Evolutionary conservation across 2,329 filamentous ascomycete species (phyloP), one percentile per base, ranked within the genome.

Genomic region (Xylariaceae sp.): DNA sequence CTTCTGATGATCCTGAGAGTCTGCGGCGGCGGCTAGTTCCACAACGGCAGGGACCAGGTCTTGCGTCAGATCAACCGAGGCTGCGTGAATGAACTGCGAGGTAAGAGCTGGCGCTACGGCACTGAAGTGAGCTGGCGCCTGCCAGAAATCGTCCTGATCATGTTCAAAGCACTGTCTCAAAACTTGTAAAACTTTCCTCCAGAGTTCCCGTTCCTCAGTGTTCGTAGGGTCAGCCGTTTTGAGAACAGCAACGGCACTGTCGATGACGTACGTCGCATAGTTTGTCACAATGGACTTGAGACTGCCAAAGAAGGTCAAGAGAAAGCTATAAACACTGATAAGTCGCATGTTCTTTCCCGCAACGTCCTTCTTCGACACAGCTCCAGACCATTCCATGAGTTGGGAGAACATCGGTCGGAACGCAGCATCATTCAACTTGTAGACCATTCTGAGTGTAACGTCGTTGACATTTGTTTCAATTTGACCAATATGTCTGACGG

Each of bases 111-210:
- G 75, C 12, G 83, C 81, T 36, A 96, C 83, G 27, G 81, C 81
- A 49, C 77, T 76, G 64, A 96, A 96, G 71, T 96, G 91, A 1
- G 87, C 80, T 0, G 94, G 92, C 0, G 88, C 83, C 75, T 96
- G 90, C 91, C 91, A 97, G 74, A 96, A 97, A 68, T 90, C 87
- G 66, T 95, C 90, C 70, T 95, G 88, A 65, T 97, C 94, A 66
- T 96, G 83, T 68, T 87, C 80, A 64, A 97, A 96, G 59, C 83
- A 86, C 58, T 83, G 85, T 27, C 78, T 74, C 41, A 97, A 76
- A 17, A 90, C 87, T 46, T 76, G 74, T 44, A 97, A 78, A 2
- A 89, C 81, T 15, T 81, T 80, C 38, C 76, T 73, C 79, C 89
- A 89, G 4, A 96, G 77, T 38, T 73, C 71, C 40, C 75, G 70